A percentile compares a stretch with the other conserved stretches of the same genome.
Conservation (phyloP, 2,329 filamentous ascomycete genomes). For the Aspergillus sp. region DNA sequence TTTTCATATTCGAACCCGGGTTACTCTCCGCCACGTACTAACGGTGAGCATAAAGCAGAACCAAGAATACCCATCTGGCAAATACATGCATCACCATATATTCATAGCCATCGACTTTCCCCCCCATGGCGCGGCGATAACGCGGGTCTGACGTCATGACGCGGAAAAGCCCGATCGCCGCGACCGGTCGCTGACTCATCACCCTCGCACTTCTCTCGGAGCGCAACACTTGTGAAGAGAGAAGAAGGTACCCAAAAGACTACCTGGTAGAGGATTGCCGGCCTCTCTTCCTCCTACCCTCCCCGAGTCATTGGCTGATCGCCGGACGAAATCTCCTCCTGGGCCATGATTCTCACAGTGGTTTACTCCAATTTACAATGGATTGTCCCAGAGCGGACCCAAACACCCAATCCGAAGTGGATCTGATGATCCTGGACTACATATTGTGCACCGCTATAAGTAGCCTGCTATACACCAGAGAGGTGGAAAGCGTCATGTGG, state of each 20-base stretch:
- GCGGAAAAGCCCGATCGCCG: not conserved
- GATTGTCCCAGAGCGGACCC: constrained; percentile 25
- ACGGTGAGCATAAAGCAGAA: too few relatives aligned
- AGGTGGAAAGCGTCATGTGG: not conserved
- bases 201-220: too few relatives aligned
- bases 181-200: not conserved
- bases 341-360: not conserved
- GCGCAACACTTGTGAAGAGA: too few relatives aligned
- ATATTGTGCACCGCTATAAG: constrained; percentile 49
- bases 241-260: too few relatives aligned
- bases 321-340: not conserved
- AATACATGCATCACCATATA: too few relatives aligned
- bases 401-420: constrained; percentile 47
- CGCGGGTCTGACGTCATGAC: not conserved
- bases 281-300: too few relatives aligned
- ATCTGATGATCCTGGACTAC: constrained; percentile 59
- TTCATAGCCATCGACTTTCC: too few relatives aligned
- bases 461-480: constrained; percentile 38
- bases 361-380: constrained; percentile 13
- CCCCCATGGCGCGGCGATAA: not conserved
- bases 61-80: too few relatives aligned
- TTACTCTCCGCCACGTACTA: too few relatives aligned
- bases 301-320: not conserved
- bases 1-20: too few relatives aligned
- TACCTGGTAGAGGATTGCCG: too few relatives aligned